These are phyloP conservation scores for Mycena polygramma DNA, from an alignment of 768 basidiomycete species.

Conservation along the genomic window DNA sequence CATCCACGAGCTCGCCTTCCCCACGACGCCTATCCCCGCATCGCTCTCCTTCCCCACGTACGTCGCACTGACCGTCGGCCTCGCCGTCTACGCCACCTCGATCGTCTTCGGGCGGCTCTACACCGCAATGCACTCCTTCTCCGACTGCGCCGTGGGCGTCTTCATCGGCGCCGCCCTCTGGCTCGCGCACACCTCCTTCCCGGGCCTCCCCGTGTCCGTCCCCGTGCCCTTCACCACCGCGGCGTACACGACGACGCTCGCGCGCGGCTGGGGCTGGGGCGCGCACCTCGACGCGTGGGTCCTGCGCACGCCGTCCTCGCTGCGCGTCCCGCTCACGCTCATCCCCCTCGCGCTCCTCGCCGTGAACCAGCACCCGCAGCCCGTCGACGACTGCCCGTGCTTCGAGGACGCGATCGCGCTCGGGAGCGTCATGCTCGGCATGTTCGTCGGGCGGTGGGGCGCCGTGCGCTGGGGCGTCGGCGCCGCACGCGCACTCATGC, in stretches of 20 bases:
- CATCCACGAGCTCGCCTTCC: constrained; percentile 64
- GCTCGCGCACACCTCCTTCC: constrained; percentile 66
- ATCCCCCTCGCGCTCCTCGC: constrained; percentile 76
- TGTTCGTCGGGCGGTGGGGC: constrained; percentile 77
- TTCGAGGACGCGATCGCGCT: constrained; percentile 98
- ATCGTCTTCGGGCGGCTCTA: constrained; percentile 88
- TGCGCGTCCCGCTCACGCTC: constrained; percentile 67
- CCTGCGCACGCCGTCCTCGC: constrained; percentile 28
- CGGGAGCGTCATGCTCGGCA: constrained; percentile 86
- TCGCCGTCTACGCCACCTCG: constrained; percentile 72
- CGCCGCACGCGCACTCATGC: constrained; percentile 59
- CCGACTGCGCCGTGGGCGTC: constrained; percentile 76
- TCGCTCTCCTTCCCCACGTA: constrained; percentile 62
- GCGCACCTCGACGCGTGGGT: constrained; percentile 54
- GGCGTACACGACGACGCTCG: constrained; percentile 24
- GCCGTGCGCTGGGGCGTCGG: constrained; percentile 54
- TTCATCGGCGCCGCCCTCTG: constrained; percentile 78
- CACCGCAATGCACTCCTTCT: constrained; percentile 90
- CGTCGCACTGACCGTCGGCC: constrained; percentile 53
- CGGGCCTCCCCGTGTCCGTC: constrained; percentile 52
- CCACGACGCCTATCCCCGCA: constrained; percentile 35
- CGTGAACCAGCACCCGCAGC: constrained; percentile 93
- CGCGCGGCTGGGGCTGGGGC: constrained; percentile 41
- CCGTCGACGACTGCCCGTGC: constrained; percentile 97
- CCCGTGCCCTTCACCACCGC: constrained; percentile 43